A percentile compares a stretch with the other conserved stretches of the same genome.
These are phyloP conservation scores for Paracoccidioides lutzii DNA, from an alignment of 2,329 filamentous ascomycete species.

Conservation along the genomic window DNA sequence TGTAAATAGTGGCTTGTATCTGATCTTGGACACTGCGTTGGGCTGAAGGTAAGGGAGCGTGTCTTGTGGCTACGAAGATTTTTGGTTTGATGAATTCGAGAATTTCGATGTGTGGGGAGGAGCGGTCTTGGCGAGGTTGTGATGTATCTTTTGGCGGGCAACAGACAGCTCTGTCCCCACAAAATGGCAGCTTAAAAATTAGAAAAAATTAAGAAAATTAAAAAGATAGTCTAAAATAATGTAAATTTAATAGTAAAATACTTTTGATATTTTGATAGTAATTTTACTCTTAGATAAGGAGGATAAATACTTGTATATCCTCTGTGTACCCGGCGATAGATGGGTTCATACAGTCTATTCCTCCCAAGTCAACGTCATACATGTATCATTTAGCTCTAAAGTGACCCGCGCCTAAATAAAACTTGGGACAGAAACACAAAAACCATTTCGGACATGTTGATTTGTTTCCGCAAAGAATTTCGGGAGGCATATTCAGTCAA, in stretches of 20 bases:
- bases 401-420: too few species aligned
- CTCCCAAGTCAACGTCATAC: not conserved
- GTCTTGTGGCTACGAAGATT: not conserved
- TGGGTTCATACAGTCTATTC: not conserved
- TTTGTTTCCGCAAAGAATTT: not conserved
- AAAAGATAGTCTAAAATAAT: not conserved
- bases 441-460: too few species aligned
- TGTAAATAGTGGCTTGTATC: not conserved
- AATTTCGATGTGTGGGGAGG: conserved; percentile 9
- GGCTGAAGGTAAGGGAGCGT: not conserved
- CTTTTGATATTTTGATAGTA: too few species aligned
- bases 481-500: not conserved
- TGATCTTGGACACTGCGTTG: not conserved
- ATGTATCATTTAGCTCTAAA: too few species aligned
- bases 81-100: conserved; percentile 1
- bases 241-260: too few species aligned
- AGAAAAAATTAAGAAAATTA: not conserved
- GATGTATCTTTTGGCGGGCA: not conserved
- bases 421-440: too few species aligned
- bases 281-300: too few species aligned
- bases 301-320: too few species aligned
- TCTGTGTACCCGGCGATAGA: not conserved
- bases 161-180: not conserved
- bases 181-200: not conserved
- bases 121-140: conserved; percentile 8